Evolutionary conservation across 2,329 filamentous ascomycete species (phyloP).

Genomic region (Rosellinia necatrix): DNA sequence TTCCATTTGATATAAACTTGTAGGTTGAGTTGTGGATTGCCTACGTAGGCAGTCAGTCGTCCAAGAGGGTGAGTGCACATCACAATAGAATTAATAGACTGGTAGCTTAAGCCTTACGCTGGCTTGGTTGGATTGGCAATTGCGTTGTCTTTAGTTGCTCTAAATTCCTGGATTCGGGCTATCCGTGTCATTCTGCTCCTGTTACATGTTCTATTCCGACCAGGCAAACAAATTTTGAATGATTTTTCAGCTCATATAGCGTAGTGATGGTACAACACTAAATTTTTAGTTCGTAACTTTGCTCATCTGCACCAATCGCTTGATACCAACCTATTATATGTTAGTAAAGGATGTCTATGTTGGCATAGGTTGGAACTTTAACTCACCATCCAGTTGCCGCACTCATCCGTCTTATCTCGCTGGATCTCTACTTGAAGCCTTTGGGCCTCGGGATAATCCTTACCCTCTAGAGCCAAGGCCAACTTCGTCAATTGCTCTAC

Average conservation of each 20-base stretch:
- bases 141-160: background rate
- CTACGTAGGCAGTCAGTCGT: no score
- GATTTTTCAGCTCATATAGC: background rate
- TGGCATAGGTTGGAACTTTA: background rate
- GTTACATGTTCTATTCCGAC: background rate
- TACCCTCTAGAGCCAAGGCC: conserved; percentile 67
- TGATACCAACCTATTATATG: conserved; percentile 67
- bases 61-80: no score
- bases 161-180: background rate
- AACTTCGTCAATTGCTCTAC: conserved; percentile 69
- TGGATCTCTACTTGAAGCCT: conserved; percentile 76
- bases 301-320: conserved; percentile 79
- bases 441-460: conserved; percentile 71
- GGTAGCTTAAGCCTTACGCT: background rate
- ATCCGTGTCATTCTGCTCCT: background rate
- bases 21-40: no score
- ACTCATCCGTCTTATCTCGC: conserved; percentile 77
- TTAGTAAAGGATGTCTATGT: conserved; percentile 45
- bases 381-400: conserved; percentile 86
- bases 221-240: background rate
- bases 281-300: conserved; percentile 61
- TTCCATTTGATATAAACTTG: no score
- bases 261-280: background rate
- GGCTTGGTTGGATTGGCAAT: background rate
- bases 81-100: no score